Evolutionary conservation across 352 stramenopile species (phyloP).

Genomic region (Nothophytophthora sp.): DNA sequence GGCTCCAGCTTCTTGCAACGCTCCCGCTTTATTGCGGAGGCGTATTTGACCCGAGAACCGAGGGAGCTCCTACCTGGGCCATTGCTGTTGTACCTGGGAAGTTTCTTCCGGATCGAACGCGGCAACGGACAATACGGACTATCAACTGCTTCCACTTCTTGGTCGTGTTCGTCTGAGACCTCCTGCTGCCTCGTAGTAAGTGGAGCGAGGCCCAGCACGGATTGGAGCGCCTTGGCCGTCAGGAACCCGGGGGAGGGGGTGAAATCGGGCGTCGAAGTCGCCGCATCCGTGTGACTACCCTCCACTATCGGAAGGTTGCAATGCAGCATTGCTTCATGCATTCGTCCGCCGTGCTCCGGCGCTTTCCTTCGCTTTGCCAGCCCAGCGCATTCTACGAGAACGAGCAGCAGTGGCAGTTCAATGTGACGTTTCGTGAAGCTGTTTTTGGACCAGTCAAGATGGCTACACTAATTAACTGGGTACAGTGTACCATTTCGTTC

Average conservation of each 20-base stretch:
- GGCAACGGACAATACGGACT: slow-evolving; percentile 22
- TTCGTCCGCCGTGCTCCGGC: not conserved
- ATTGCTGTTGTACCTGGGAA: not conserved
- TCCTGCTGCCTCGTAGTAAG: slow-evolving; percentile 3
- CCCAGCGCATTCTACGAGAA: no score
- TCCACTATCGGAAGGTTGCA: slow-evolving; percentile 4
- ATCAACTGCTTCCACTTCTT: slow-evolving; percentile 1
- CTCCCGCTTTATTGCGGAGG: slow-evolving; percentile 4
- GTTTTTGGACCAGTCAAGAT: no score
- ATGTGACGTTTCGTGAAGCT: no score
- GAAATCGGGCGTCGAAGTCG: not conserved
- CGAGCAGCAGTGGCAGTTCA: no score
- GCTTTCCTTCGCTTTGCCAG: no score
- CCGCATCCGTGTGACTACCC: slow-evolving; percentile 2
- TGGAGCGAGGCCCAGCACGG: slow-evolving; percentile 8
- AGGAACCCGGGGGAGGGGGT: slow-evolving; percentile 16
- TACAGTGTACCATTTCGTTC: no score
- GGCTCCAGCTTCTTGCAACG: slow-evolving; percentile 17
- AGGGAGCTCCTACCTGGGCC: not conserved
- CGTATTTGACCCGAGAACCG: not conserved
- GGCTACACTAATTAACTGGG: no score
- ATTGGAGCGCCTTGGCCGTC: slow-evolving; percentile 27
- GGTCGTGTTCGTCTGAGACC: not conserved
- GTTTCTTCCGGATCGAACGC: slow-evolving; percentile 2
- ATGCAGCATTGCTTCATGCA: slow-evolving; percentile 8